A percentile compares a stretch with the other conserved stretches of the same genome.
Evolutionary conservation across 139 green algal species (phyloP).

Genomic region (Deuterostichococcus epilithicus): DNA sequence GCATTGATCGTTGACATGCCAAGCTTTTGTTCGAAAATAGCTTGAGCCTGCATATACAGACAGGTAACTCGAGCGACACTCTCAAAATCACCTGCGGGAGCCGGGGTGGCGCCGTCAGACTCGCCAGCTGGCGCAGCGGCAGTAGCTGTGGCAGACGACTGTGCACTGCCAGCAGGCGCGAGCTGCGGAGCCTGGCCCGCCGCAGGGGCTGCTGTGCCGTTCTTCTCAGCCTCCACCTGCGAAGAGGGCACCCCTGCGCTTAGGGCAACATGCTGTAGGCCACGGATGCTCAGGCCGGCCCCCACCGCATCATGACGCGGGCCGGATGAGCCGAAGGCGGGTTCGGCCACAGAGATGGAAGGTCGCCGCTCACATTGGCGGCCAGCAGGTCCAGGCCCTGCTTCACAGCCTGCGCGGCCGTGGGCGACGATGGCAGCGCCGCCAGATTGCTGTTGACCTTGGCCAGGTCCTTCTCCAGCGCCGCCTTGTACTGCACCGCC

Average conservation of each 20-base stretch:
- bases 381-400: slow-evolving; percentile 39
- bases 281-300: too few relatives aligned
- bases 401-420: slow-evolving; percentile 32
- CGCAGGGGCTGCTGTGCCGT: neutral
- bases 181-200: neutral
- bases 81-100: neutral
- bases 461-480: slow-evolving; percentile 84
- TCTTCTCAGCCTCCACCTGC: neutral
- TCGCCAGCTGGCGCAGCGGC: neutral
- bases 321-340: too few relatives aligned
- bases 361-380: too few relatives aligned
- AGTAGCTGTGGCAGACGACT: too few relatives aligned
- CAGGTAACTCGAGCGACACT: too few relatives aligned
- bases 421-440: neutral
- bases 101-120: neutral
- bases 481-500: slow-evolving; percentile 84
- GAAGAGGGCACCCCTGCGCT: too few relatives aligned
- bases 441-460: slow-evolving; percentile 35
- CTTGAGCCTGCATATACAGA: too few relatives aligned
- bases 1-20: too few relatives aligned
- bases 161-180: neutral
- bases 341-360: neutral
- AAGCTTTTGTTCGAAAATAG: too few relatives aligned
- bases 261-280: too few relatives aligned
- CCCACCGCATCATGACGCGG: too few relatives aligned